Base-by-base conservation (phyloP, 2,329 filamentous ascomycete species). In the Fusarium lyarnte region DNA sequence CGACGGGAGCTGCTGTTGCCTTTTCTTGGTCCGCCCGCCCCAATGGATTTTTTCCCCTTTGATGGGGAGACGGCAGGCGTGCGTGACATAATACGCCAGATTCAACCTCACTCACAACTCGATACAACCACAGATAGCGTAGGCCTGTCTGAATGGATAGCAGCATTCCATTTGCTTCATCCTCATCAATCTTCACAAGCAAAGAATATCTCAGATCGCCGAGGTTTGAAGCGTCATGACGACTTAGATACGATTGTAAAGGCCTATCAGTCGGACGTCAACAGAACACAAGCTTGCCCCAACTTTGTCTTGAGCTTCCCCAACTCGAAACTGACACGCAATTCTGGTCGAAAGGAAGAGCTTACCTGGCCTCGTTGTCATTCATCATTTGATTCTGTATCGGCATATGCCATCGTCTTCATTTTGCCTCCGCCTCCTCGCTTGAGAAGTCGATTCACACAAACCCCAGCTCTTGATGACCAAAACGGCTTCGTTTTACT, bases 21-120 rank as follows among this genome's bases (percentile, higher is more conserved):
- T 47, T 69, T 55, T 41, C 53, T 67, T 57, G 46, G 17, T 63
- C 65, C 75, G 61, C 60, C 73, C 60, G 70, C 72, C 75, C 75
- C 75, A 77, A 77, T 74, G 74, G 73, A 66, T 68, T 76, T 75
- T 71, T 23, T 43, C 59, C 58, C 58, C 66, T 71, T 75, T 68
- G 57, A 70, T 69, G 62, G 53, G 66, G 43, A 17, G 33, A 75
- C 69, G 66, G 68, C 14, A 45, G 73, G 75, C 47, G 75, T 77
- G 73, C 39, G 17, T 36, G 36, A 33, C 61, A 59, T 23, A 63
- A 61, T 39, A 43, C 63, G 57, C 58, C 42, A 66, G 69, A 59
- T 71, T 71, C 60, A 74, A 69, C 71, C 70, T 75, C 54, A 35
- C 53, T 51, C 27, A 55, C 47, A 29, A 25, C 53, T 57, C 23